These are phyloP conservation scores for Epichloe scottii DNA, from an alignment of 2,329 filamentous ascomycete genomes.

Conservation along the genomic window DNA sequence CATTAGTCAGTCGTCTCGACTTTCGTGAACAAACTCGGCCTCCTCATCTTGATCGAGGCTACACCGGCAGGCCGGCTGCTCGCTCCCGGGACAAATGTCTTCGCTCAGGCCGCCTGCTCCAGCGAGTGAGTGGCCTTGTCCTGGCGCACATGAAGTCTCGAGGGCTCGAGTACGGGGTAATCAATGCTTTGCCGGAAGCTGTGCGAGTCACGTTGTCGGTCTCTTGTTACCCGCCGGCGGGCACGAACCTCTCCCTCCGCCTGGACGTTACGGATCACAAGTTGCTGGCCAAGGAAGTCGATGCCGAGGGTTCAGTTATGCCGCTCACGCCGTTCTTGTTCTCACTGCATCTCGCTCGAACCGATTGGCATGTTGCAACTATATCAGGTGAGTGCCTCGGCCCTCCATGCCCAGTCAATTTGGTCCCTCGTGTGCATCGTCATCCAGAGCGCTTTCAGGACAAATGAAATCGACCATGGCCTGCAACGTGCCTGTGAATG, in stretches of 20 bases:
- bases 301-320: not conserved
- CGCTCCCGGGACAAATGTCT: not conserved
- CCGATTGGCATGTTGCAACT: not conserved
- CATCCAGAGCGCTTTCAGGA: not conserved
- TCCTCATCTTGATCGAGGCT: not conserved
- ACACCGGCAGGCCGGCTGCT: not conserved
- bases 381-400: not conserved
- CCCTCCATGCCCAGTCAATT: not conserved
- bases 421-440: not conserved
- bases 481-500: not conserved
- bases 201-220: slow-evolving; percentile 3
- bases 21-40: not conserved
- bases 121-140: not conserved
- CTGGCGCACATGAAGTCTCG: not conserved
- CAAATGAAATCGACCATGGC: not conserved
- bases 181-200: not conserved
- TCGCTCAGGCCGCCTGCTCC: not conserved
- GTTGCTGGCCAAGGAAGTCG: not conserved
- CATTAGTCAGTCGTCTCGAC: too few species aligned
- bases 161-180: not conserved
- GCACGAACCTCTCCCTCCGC: not conserved
- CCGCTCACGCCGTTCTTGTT: not conserved
- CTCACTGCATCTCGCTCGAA: not conserved
- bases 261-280: not conserved
- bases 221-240: not conserved